phyloP scores from a whole-genome alignment of 2,329 filamentous ascomycete genomes.

The Calonectria leucothoes region DNA sequence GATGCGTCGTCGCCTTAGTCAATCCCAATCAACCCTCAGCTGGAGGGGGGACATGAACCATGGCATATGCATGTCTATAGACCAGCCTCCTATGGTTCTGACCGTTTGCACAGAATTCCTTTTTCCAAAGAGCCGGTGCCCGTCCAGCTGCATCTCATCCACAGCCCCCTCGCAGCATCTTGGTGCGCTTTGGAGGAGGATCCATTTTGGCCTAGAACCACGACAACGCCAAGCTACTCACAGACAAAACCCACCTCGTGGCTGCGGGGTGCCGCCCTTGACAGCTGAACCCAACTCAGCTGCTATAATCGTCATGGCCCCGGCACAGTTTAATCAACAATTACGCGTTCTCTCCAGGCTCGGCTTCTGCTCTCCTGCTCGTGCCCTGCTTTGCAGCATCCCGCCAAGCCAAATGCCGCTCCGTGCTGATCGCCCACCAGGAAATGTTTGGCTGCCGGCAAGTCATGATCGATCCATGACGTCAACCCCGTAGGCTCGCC shows the following conservation, averaged over 20 bases:
- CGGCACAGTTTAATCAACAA: background rate
- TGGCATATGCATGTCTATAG: background rate
- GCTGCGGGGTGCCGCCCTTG: background rate
- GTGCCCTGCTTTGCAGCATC: conserved; percentile 15
- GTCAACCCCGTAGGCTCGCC: conserved; percentile 28
- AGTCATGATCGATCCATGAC: conserved; percentile 40
- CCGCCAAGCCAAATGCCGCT: background rate
- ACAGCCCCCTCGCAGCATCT: background rate
- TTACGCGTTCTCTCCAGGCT: background rate
- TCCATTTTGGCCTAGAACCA: background rate
- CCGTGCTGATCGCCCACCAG: conserved; percentile 21
- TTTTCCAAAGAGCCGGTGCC: background rate
- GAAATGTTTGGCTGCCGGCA: conserved; percentile 25
- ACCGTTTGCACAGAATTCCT: background rate
- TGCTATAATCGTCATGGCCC: background rate
- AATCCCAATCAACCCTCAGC: background rate
- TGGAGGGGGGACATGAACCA: background rate
- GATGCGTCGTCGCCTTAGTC: background rate
- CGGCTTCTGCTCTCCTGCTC: conserved; percentile 11
- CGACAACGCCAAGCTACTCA: background rate
- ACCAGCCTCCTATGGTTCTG: background rate
- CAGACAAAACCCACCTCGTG: background rate
- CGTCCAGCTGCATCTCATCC: background rate
- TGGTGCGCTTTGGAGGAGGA: background rate
- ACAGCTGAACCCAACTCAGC: background rate